These are phyloP conservation scores for Circinella umbellata DNA, from an alignment of 371 early-diverging fungal genomes.

Conservation along the genomic window DNA sequence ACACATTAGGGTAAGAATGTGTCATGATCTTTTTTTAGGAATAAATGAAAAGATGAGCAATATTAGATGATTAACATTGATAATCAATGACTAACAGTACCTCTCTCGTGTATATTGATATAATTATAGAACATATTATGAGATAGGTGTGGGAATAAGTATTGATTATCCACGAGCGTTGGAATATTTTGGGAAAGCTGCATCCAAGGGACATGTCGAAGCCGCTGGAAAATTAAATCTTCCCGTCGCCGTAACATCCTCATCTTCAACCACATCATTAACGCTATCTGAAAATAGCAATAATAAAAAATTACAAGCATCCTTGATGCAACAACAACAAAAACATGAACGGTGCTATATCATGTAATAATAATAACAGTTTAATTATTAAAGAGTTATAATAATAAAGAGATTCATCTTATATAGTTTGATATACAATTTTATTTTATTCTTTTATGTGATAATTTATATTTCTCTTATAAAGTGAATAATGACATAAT, in stretches of 20 bases:
- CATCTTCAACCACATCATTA: background rate
- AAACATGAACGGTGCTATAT: background rate
- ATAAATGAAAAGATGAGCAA: too few relatives aligned
- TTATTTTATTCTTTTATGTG: background rate
- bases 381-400: background rate
- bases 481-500: too few relatives aligned
- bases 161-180: constrained; percentile 32
- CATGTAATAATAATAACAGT: constrained; percentile 8
- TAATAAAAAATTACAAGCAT: background rate
- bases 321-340: too few relatives aligned
- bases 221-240: constrained; percentile 34
- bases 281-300: too few relatives aligned
- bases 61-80: background rate
- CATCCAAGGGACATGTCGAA: constrained; percentile 31
- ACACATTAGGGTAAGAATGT: constrained; percentile 39
- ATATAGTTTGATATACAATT: background rate
- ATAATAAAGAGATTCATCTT: background rate
- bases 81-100: too few relatives aligned
- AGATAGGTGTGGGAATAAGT: constrained; percentile 27
- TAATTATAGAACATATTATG: constrained; percentile 24
- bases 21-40: background rate
- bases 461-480: too few relatives aligned
- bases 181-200: constrained; percentile 38
- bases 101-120: too few relatives aligned
- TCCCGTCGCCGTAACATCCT: background rate